Evolutionary conservation across 2,329 filamentous ascomycete genomes (phyloP), one percentile per base, ranked within the genome.

Genomic region (Pseudogymnoascus sp.): DNA sequence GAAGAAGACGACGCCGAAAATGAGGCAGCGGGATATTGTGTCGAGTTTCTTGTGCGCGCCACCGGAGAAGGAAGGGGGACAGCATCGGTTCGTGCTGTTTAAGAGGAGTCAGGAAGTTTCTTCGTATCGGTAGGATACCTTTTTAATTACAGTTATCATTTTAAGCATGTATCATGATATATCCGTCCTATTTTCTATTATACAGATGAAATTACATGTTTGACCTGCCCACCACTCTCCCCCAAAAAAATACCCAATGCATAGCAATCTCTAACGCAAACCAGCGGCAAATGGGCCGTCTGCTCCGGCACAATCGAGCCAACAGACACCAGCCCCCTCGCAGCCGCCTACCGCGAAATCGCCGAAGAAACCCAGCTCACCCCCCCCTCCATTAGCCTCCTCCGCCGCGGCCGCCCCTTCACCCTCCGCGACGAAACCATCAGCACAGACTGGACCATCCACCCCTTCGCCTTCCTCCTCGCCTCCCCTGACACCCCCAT

Each of bases 271-370:
- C 54, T 65, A 45, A 39, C 36, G 23, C n/a, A 28, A 4, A 19
- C 6, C 66, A 82, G 80, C 69, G 80, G 80, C 70, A 85, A 81
- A 70, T 80, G 85, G 61, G 85, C 84, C 0, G 83, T 86, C 0
- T 82, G 89, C 16, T 85, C 85, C 0, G 87, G 87, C 39, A 81
- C 79, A 63, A 82, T 90, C 61, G 82, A 88, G 2, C 62, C 75
- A 5, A 71, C 74, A 0, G 86, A 89, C 68, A 65, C 75, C 2
- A 79, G 74, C 21, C 82, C 86, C 0, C 72, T 85, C 5, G 75
- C 78, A 2, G 82, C 86, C 0, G 86, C 87, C 25, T 83, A 82
- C 79, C 80, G 87, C 13, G 86, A 89, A 73, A 77, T 90, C 21
- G 69, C 72, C 4, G 86, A 89, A 71, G 86, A 89, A 72, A 89